These are phyloP conservation scores for Eleusine coracana DNA, from an alignment of 176 grass and related monocot genomes.

Conservation along the genomic window DNA sequence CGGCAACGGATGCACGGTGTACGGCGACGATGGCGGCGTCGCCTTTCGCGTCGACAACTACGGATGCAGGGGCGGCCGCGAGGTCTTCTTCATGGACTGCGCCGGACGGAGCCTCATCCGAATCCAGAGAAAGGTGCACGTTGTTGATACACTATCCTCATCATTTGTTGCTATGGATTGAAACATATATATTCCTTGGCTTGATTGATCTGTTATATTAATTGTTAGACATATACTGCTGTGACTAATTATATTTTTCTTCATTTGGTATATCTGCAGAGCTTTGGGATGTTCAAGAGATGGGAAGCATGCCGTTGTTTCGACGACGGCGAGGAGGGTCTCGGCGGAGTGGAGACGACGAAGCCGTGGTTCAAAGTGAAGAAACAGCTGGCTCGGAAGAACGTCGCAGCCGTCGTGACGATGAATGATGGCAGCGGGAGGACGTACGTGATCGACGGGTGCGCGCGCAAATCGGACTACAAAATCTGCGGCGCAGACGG, in stretches of 20 bases:
- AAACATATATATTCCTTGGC: too few species aligned
- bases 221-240: too few species aligned
- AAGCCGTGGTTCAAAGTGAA: slow-evolving; percentile 64
- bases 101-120: slow-evolving; percentile 45
- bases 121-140: slow-evolving; percentile 44
- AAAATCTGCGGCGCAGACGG: slow-evolving; percentile 32
- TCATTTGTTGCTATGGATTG: too few species aligned
- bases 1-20: slow-evolving; percentile 73
- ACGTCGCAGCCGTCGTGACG: not conserved
- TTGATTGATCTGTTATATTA: too few species aligned
- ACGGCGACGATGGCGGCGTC: slow-evolving; percentile 56
- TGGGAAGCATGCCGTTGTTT: slow-evolving; percentile 30
- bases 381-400: not conserved
- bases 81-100: slow-evolving; percentile 75
- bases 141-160: too few species aligned
- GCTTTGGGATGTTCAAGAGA: slow-evolving; percentile 32
- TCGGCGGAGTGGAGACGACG: not conserved
- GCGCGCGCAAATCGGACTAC: slow-evolving; percentile 49
- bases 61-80: slow-evolving; percentile 47
- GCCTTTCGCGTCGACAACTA: slow-evolving; percentile 87
- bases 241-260: too few species aligned
- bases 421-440: slow-evolving; percentile 20
- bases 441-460: slow-evolving; percentile 37
- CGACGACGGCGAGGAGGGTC: not conserved
- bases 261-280: not conserved